Percentiles rank a stretch among this genome's conserved stretches.
Evolutionary conservation across 345 rosid species (phyloP).

Genomic region (Stellera chamaejasme): DNA sequence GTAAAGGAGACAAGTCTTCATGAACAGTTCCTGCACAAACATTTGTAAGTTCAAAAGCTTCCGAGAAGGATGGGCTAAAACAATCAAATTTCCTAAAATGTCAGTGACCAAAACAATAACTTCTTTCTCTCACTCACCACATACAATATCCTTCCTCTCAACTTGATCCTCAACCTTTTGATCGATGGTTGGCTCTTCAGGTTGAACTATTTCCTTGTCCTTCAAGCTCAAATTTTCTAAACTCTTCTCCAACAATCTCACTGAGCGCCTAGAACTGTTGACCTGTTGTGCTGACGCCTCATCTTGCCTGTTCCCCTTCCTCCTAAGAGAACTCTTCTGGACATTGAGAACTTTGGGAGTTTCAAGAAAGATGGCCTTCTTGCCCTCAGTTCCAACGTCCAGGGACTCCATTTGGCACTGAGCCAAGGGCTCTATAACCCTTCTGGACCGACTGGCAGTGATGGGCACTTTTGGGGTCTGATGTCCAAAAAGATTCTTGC

Average conservation of each 20-base stretch:
- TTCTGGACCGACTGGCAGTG: conserved; percentile 20
- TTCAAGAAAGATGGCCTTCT: conserved; percentile 12
- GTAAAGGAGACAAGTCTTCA: background rate
- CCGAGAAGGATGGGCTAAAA: background rate
- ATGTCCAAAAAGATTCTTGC: conserved; percentile 17
- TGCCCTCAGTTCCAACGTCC: conserved; percentile 5
- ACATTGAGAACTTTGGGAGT: conserved; percentile 18
- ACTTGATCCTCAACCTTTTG: conserved; percentile 12
- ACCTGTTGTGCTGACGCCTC: conserved; percentile 32
- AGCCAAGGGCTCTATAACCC: conserved; percentile 27
- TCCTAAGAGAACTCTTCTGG: conserved; percentile 12
- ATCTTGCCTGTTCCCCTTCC: conserved; percentile 13
- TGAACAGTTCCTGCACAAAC: background rate
- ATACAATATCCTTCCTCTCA: conserved; percentile 11
- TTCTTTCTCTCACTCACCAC: conserved; percentile 21
- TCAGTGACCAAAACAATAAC: conserved; percentile 3
- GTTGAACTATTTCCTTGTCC: conserved; percentile 18
- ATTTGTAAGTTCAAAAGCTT: background rate
- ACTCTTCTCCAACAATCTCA: conserved; percentile 54
- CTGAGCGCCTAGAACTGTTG: conserved; percentile 62
- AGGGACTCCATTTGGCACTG: conserved; percentile 5
- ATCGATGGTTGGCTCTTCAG: conserved; percentile 12
- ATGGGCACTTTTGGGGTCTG: conserved; percentile 29
- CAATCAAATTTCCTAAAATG: background rate
- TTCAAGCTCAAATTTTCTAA: conserved; percentile 49